A percentile compares a stretch with the other conserved stretches of the same genome.
phyloP scores from a whole-genome alignment of 148 eudicot genomes.

The Selenicereus undatus region DNA sequence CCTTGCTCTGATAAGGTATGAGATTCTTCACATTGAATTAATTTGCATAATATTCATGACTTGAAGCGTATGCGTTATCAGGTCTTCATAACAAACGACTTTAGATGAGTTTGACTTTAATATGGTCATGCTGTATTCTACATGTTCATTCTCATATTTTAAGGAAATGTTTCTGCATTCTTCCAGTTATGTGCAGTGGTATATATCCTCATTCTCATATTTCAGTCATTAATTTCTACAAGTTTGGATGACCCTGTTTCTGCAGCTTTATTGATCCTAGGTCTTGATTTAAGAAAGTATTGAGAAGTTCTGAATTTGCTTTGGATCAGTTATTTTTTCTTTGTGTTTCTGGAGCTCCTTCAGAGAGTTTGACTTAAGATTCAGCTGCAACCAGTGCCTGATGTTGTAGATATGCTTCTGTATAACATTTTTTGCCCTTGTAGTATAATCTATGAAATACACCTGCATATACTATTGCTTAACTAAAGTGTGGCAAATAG shows the following conservation, averaged over 20 bases:
- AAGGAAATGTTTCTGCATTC: background rate
- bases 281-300: background rate
- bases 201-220: background rate
- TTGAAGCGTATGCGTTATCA: background rate
- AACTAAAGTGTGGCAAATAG: background rate
- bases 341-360: background rate
- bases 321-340: background rate
- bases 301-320: background rate
- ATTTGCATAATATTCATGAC: background rate
- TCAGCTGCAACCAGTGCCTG: background rate
- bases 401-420: background rate
- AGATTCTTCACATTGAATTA: background rate
- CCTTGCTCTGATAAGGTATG: slow-evolving; percentile 28
- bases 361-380: background rate
- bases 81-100: background rate
- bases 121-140: background rate
- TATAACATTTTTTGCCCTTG: background rate
- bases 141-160: background rate
- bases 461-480: background rate
- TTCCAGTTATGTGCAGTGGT: background rate
- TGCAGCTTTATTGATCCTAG: background rate
- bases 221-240: background rate
- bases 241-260: background rate
- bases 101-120: background rate
- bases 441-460: background rate